Base-by-base conservation (phyloP, 2,329 filamentous ascomycete genomes). In the Rhexocercosporidium sp. region DNA sequence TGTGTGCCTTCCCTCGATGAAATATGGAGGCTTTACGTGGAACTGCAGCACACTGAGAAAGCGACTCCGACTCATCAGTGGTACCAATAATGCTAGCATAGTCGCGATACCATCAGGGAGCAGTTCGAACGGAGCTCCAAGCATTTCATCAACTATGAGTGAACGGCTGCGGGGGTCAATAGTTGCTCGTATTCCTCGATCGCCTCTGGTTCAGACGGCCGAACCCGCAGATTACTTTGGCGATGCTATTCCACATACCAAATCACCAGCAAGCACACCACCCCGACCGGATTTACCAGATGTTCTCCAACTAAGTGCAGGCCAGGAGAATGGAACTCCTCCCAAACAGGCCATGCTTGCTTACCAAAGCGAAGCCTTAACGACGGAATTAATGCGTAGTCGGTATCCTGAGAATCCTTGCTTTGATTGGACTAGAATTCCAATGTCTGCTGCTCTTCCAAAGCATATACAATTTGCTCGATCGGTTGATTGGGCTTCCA, bases 391-490 rank as follows among this genome's bases (percentile, higher is more conserved):
- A 65, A 65, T 71, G 46, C 65, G 51, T 12, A 18, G 51, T 16
- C 66, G 60, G 16, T 71, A 69, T 51, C 61, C 67, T 11, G 71
- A 72, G 22, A 65, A 57, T n/a, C 65, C 72, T n/a, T 75, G 68
- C 37, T 95, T 94, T 75, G 93, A 96, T 78, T 96, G 93, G 93
- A 96, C 92, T 3, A 85, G 88, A 63, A 83, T 95, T 59, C 87
- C 90, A 1, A 61, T 90, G 14, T 86, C 86, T 4, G 81, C 88
- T 16, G 84, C 84, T 29, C 82, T 94, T 47, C 90, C 91, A 1
- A 80, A 83, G 9, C 92, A 96, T 75, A 90, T 95, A 56, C 86
- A 85, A 63, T 92, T 95, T 72, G 90, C 90, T 20, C 86, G 91
- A 44, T 88, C 86, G 46, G 78, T 90, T 41, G 89, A 94, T 76